Evolutionary conservation across 2,329 filamentous ascomycete genomes (phyloP).

Genomic region (Pseudogymnoascus sp.): DNA sequence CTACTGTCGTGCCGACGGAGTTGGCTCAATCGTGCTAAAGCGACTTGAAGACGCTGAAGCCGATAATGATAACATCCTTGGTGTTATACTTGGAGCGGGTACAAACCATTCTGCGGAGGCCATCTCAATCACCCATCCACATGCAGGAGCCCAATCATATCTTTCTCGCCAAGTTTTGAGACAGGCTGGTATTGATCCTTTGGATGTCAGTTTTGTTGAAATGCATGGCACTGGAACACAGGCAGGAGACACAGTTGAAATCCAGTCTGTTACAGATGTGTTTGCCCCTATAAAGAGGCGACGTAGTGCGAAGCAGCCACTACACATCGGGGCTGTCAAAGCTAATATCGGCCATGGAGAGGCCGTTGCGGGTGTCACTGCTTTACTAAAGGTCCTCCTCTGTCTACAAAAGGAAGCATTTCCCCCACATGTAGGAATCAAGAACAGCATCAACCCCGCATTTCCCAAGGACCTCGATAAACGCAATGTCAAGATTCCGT

Average conservation of each 20-base stretch:
- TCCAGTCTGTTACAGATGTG: constrained; percentile 2
- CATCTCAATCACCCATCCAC: constrained; percentile 72
- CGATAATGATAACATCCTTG: constrained; percentile 38
- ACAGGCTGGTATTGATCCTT: constrained; percentile 62
- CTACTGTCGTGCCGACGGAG: constrained; percentile 41
- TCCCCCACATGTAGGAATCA: background rate
- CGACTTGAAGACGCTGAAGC: constrained; percentile 35
- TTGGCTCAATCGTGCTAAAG: constrained; percentile 39
- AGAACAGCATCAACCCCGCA: constrained; percentile 18
- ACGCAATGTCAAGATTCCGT: constrained; percentile 12
- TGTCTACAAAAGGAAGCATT: constrained; percentile 1
- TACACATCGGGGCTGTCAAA: constrained; percentile 52
- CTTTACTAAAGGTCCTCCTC: constrained; percentile 15
- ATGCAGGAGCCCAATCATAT: constrained; percentile 63
- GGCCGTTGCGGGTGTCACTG: constrained; percentile 11
- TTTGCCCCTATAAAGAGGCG: background rate
- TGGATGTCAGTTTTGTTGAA: constrained; percentile 7
- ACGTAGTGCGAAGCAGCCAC: constrained; percentile 20
- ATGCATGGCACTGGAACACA: constrained; percentile 12
- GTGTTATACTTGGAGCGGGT: constrained; percentile 54
- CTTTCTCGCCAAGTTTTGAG: constrained; percentile 63
- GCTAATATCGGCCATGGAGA: constrained; percentile 50
- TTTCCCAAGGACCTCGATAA: constrained; percentile 28
- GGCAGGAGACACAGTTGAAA: constrained; percentile 10
- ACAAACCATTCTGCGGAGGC: constrained; percentile 52